phyloP scores from a whole-genome alignment of 2,329 filamentous ascomycete species.

The Ophiocordyceps camponoti-leonardi region DNA sequence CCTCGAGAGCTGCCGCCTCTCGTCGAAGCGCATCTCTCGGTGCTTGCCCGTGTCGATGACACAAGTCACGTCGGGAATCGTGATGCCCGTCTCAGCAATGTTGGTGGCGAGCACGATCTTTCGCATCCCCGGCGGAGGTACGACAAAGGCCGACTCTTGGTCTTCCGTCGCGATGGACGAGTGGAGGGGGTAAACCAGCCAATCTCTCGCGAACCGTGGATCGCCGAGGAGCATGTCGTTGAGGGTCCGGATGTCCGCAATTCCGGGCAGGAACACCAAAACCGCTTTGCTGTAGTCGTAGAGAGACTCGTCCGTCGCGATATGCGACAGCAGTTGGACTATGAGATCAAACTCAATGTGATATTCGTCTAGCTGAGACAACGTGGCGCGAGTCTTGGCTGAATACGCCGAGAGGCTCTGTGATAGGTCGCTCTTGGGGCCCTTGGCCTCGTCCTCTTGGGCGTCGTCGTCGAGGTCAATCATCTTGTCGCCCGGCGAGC shows the following conservation, averaged over 20 bases:
- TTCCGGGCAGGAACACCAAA: constrained; percentile 85
- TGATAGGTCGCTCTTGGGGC: constrained; percentile 38
- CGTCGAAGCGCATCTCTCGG: constrained; percentile 93
- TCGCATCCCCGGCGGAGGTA: constrained; percentile 64
- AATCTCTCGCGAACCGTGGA: constrained; percentile 55
- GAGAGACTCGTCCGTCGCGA: constrained; percentile 53
- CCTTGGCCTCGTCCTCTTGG: constrained; percentile 30
- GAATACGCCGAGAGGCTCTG: constrained; percentile 60
- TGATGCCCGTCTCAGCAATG: constrained; percentile 96
- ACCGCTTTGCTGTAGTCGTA: constrained; percentile 70
- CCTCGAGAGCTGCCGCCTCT: constrained; percentile 75
- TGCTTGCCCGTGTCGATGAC: constrained; percentile 95
- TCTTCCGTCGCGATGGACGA: constrained; percentile 93
- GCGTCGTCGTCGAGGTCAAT: constrained; percentile 47
- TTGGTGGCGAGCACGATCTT: constrained; percentile 97
- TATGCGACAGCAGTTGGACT: constrained; percentile 56
- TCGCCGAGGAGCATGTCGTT: constrained; percentile 74
- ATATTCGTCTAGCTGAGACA: constrained; percentile 75
- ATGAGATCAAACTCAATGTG: constrained; percentile 81
- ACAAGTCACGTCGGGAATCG: constrained; percentile 92
- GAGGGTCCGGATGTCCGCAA: constrained; percentile 77
- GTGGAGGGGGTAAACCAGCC: constrained; percentile 80
- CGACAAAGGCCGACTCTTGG: constrained; percentile 78
- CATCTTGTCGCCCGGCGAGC: constrained; percentile 29
- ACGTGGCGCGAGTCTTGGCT: constrained; percentile 52